Conservation (phyloP, 495 filamentous ascomycete genomes). For the Pyronema domesticum region DNA sequence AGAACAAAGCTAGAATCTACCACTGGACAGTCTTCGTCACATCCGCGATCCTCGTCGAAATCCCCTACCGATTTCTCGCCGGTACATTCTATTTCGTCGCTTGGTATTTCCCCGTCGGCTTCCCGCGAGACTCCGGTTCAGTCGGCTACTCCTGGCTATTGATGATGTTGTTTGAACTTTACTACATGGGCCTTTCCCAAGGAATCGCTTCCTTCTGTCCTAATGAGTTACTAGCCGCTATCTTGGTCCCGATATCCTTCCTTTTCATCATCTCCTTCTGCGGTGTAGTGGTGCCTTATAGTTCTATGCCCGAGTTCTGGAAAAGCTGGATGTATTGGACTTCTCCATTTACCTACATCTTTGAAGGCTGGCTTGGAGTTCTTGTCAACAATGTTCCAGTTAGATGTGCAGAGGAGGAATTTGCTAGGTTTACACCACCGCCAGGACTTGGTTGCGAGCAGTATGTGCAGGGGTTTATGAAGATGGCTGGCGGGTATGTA, state of each 20-base stretch:
- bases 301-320: slow-evolving; percentile 42
- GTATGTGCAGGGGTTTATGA: slow-evolving; percentile 32
- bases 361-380: slow-evolving; percentile 38
- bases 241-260: slow-evolving; percentile 51
- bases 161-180: slow-evolving; percentile 52
- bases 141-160: slow-evolving; percentile 15
- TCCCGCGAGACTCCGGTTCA: slow-evolving; percentile 20
- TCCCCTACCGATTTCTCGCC: slow-evolving; percentile 48
- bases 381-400: slow-evolving; percentile 38
- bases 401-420: slow-evolving; percentile 37
- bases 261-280: slow-evolving; percentile 46
- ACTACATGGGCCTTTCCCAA: slow-evolving; percentile 56
- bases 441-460: slow-evolving; percentile 33
- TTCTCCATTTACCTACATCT: slow-evolving; percentile 45
- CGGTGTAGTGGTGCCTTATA: slow-evolving; percentile 43
- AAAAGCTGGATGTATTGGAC: slow-evolving; percentile 53
- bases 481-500: slow-evolving; percentile 31
- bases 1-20: slow-evolving; percentile 52
- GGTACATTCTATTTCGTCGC: slow-evolving; percentile 40
- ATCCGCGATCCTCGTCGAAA: slow-evolving; percentile 50
- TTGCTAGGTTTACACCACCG: slow-evolving; percentile 39
- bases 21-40: slow-evolving; percentile 55
- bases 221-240: slow-evolving; percentile 51
- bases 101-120: slow-evolving; percentile 42
- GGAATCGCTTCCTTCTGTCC: slow-evolving; percentile 57